Conservation (phyloP, 78 protist genomes). For the Speleostelium caveatum region DNA sequence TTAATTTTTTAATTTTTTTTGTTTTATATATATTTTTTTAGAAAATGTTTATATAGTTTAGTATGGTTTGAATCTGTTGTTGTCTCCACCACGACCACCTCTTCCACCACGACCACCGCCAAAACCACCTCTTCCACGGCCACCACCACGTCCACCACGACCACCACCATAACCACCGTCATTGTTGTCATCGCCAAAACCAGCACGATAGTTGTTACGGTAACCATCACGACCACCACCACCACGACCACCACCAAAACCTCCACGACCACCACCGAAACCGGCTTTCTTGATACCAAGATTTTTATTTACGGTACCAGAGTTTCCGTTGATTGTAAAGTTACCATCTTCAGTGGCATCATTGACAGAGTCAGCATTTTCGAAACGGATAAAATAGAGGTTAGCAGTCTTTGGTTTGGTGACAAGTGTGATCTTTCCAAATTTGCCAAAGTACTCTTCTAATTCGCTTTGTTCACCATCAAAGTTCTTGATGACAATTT, state of each 20-base stretch:
- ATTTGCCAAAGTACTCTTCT: conserved; percentile 6
- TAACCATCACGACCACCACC: conserved; percentile 20
- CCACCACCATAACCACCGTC: conserved; percentile 22
- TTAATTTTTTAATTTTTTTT: no score
- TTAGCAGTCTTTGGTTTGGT: conserved; percentile 23
- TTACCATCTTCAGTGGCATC: conserved; percentile 14
- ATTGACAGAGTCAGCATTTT: not conserved
- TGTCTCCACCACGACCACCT: conserved; percentile 13
- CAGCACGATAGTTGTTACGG: not conserved
- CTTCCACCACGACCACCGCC: conserved; percentile 18
- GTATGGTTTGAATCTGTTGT: conserved; percentile 4
- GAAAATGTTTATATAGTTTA: no score
- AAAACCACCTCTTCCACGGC: conserved; percentile 17
- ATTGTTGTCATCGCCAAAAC: not conserved
- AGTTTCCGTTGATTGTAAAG: not conserved
- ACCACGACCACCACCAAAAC: conserved; percentile 5
- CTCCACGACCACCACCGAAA: conserved; percentile 21
- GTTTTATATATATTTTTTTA: no score
- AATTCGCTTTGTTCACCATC: not conserved
- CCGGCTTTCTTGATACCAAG: not conserved
- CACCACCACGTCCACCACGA: conserved; percentile 9
- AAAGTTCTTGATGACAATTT: conserved; percentile 5
- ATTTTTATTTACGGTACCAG: not conserved
- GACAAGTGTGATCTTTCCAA: conserved; percentile 23
- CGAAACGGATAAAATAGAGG: not conserved